Percentiles rank a stretch among this genome's conserved stretches.
These are phyloP conservation scores for Penicillium lagena DNA, from an alignment of 495 filamentous ascomycete genomes.

Conservation along the genomic window DNA sequence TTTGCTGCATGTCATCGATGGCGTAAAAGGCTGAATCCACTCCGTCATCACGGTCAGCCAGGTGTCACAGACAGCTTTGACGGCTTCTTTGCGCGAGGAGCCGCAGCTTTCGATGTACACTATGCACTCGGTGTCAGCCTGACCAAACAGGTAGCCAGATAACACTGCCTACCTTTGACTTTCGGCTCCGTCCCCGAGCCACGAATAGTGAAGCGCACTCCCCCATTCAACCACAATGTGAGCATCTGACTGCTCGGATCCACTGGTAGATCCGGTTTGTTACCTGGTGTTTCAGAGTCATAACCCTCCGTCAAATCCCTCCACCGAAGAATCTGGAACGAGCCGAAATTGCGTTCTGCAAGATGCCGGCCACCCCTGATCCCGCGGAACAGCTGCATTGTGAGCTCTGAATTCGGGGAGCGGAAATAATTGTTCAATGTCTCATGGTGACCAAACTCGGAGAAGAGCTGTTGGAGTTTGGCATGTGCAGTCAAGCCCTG, in stretches of 20 bases:
- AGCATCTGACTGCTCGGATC: slow-evolving; percentile 61
- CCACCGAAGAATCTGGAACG: slow-evolving; percentile 52
- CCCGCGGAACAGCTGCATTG: slow-evolving; percentile 45
- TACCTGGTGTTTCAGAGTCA: slow-evolving; percentile 50
- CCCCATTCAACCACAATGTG: slow-evolving; percentile 55
- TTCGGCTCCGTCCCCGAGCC: slow-evolving; percentile 69
- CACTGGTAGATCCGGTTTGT: slow-evolving; percentile 53
- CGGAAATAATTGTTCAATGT: slow-evolving; percentile 64
- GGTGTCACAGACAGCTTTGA: slow-evolving; percentile 45
- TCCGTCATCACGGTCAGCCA: slow-evolving; percentile 45
- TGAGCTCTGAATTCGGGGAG: slow-evolving; percentile 48
- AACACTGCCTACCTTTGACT: slow-evolving; percentile 45
- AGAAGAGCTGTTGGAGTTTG: slow-evolving; percentile 56
- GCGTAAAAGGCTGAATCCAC: slow-evolving; percentile 49
- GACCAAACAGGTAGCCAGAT: no score
- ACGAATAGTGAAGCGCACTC: slow-evolving; percentile 59
- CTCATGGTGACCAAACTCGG: slow-evolving; percentile 57
- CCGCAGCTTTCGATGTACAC: slow-evolving; percentile 54
- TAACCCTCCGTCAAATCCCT: slow-evolving; percentile 62
- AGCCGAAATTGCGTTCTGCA: slow-evolving; percentile 38
- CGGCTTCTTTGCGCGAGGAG: slow-evolving; percentile 38
- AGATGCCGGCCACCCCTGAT: slow-evolving; percentile 45
- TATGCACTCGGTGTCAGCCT: slow-evolving; percentile 7
- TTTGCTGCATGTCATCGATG: slow-evolving; percentile 31
- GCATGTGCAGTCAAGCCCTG: slow-evolving; percentile 50